A percentile compares a stretch with the other conserved stretches of the same genome.
Conservation (phyloP, 164 flowering plant genomes). For the Vitis amurensis region DNA sequence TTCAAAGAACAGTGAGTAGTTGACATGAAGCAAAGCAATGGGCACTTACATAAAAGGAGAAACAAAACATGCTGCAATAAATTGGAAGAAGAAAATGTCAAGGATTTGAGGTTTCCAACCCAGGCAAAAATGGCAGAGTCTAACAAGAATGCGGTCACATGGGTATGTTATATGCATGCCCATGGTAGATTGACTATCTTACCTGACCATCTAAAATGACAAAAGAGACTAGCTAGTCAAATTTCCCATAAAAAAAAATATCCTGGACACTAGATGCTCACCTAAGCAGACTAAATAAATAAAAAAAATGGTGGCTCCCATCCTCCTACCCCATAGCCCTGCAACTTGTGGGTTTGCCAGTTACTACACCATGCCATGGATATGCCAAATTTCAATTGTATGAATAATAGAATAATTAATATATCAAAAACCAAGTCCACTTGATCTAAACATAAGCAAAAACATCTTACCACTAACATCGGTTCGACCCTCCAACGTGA, state of each 20-base stretch:
- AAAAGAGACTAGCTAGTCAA: neutral
- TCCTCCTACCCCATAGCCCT: neutral
- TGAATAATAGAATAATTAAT: neutral
- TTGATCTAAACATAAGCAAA: neutral
- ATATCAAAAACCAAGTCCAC: neutral
- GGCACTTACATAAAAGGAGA: neutral
- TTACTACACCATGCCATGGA: neutral
- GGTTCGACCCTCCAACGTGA: constrained; percentile 66
- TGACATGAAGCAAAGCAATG: neutral
- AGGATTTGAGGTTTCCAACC: no score
- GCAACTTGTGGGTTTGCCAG: neutral
- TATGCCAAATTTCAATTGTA: neutral
- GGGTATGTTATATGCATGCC: neutral
- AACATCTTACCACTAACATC: constrained; percentile 59
- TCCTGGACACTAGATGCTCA: neutral
- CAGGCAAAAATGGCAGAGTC: neutral
- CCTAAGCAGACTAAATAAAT: neutral
- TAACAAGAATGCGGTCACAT: neutral
- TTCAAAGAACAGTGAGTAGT: constrained; percentile 4
- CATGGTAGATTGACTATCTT: neutral
- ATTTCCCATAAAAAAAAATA: neutral
- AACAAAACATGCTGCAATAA: neutral
- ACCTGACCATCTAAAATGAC: neutral
- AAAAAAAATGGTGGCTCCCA: neutral
- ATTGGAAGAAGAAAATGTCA: no score